Conservation (phyloP, 352 stramenopile species). For the Stephanocyclus meneghinianus region DNA sequence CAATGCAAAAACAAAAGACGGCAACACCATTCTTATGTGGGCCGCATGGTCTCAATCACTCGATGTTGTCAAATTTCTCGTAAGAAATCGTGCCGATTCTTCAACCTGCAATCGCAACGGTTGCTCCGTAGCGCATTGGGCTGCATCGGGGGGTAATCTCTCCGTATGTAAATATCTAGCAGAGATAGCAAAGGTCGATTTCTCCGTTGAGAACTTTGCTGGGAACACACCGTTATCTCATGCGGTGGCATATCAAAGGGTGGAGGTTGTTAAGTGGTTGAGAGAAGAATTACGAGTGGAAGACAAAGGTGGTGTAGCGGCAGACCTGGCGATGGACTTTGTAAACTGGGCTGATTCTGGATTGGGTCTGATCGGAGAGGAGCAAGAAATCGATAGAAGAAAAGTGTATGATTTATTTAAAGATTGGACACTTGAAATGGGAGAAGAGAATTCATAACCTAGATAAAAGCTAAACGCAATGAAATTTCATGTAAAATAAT, state of each 20-base stretch:
- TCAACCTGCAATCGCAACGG: conserved; percentile 68
- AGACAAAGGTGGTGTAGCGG: conserved; percentile 27
- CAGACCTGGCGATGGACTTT: conserved; percentile 42
- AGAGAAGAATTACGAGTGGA: conserved; percentile 43
- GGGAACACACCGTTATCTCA: conserved; percentile 76
- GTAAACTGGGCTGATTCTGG: conserved; percentile 38
- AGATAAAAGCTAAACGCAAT: background rate
- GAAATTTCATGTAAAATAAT: no score
- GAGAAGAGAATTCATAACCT: conserved; percentile 3
- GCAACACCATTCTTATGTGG: conserved; percentile 80
- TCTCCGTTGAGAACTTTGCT: conserved; percentile 65
- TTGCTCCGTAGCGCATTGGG: conserved; percentile 77
- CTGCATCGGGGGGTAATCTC: conserved; percentile 32
- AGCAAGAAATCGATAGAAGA: conserved; percentile 35
- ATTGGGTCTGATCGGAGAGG: conserved; percentile 27
- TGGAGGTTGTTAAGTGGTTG: conserved; percentile 67
- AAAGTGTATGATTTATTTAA: conserved; percentile 42
- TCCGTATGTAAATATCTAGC: conserved; percentile 69
- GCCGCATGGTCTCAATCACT: conserved; percentile 70
- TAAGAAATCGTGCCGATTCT: conserved; percentile 63
- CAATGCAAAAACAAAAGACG: conserved; percentile 72
- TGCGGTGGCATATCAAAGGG: conserved; percentile 70
- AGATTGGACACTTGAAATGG: conserved; percentile 34
- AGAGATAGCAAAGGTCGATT: conserved; percentile 61
- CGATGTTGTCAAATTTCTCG: conserved; percentile 71